phyloP scores from a whole-genome alignment of 345 rosid species.

The Mallotus nudiflorus region DNA sequence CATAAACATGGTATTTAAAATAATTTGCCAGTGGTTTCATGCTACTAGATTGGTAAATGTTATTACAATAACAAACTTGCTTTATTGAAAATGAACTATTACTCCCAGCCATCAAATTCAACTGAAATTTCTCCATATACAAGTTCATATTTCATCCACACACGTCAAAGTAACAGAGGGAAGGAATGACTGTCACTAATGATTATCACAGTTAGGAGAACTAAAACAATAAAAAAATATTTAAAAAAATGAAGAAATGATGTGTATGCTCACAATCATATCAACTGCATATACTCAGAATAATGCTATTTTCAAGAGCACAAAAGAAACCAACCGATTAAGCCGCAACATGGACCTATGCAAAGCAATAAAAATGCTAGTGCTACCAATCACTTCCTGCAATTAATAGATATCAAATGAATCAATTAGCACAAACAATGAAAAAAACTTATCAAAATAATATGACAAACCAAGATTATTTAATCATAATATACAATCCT shows the following conservation, averaged over 20 bases:
- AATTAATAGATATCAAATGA: constrained; percentile 19
- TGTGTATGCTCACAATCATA: background rate
- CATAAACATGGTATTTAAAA: background rate
- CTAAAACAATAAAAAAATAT: background rate
- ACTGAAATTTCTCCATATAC: background rate
- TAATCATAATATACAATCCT: background rate
- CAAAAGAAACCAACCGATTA: constrained; percentile 59
- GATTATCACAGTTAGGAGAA: background rate
- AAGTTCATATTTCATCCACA: background rate
- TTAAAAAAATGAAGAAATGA: no score
- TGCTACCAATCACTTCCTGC: constrained; percentile 96
- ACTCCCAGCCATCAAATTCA: background rate
- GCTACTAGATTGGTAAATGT: background rate
- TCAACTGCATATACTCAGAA: constrained; percentile 1
- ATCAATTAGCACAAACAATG: background rate
- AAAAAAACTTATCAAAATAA: background rate
- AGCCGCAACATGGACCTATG: constrained; percentile 80
- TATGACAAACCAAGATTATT: background rate
- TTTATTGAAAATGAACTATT: background rate
- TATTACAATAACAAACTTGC: background rate
- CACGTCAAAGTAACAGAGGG: background rate
- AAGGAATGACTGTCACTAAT: background rate
- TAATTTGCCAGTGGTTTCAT: background rate
- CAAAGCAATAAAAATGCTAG: constrained; percentile 70
- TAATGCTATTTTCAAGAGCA: background rate